Percentiles rank a stretch among this genome's conserved stretches.
Evolutionary conservation across 2,329 filamentous ascomycete species (phyloP).

Genomic region (Dactylonectria macrodidyma): DNA sequence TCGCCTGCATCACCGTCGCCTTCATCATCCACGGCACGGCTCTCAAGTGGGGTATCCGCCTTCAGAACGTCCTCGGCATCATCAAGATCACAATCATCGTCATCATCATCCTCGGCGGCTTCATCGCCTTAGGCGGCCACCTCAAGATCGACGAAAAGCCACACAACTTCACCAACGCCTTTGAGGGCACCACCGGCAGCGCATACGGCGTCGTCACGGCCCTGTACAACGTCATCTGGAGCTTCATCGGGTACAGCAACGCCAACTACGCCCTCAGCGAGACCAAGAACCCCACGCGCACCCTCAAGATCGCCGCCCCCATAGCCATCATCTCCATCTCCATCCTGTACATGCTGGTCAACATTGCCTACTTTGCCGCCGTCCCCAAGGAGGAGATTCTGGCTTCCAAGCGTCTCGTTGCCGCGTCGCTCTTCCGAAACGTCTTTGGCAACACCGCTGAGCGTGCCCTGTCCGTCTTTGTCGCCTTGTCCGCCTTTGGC

Average conservation of each 20-base stretch:
- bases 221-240: slow-evolving; percentile 81
- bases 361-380: slow-evolving; percentile 77
- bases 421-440: slow-evolving; percentile 69
- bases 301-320: slow-evolving; percentile 76
- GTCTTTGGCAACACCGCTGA: slow-evolving; percentile 69
- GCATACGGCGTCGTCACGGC: slow-evolving; percentile 79
- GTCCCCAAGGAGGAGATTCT: slow-evolving; percentile 69
- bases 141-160: slow-evolving; percentile 71
- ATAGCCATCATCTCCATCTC: slow-evolving; percentile 71
- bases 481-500: slow-evolving; percentile 77
- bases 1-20: slow-evolving; percentile 76
- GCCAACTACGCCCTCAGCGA: slow-evolving; percentile 78
- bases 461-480: slow-evolving; percentile 74
- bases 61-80: slow-evolving; percentile 76
- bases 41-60: slow-evolving; percentile 76
- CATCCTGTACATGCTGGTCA: slow-evolving; percentile 76
- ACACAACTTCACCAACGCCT: slow-evolving; percentile 75
- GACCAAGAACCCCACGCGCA: slow-evolving; percentile 75
- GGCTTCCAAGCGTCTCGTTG: slow-evolving; percentile 65
- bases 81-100: slow-evolving; percentile 78
- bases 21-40: slow-evolving; percentile 76
- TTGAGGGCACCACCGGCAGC: slow-evolving; percentile 75
- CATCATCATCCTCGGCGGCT: slow-evolving; percentile 75
- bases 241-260: slow-evolving; percentile 78
- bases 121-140: slow-evolving; percentile 73